Conservation (phyloP, 1,139 yeast species). For the Suhomyces bokatorum region DNA sequence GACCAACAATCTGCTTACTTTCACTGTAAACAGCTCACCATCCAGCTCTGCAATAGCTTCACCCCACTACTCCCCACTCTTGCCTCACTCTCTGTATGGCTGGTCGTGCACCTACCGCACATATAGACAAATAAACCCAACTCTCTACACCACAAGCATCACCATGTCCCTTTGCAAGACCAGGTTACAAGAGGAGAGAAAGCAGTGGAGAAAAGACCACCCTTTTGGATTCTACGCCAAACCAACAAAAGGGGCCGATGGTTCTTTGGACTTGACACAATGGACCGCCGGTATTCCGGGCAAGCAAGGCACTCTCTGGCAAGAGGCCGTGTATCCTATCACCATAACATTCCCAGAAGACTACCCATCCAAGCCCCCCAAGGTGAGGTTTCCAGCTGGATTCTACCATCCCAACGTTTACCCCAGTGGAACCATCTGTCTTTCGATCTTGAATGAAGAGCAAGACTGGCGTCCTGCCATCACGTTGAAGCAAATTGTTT, state of each 20-base stretch:
- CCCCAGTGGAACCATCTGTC: constrained; percentile 94
- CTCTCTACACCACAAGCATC: neutral
- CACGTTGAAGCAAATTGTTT: constrained; percentile 81
- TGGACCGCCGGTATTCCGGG: constrained; percentile 99
- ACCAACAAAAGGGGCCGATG: constrained; percentile 76
- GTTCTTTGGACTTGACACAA: constrained; percentile 75
- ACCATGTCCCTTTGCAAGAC: constrained; percentile 62
- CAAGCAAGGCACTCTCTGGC: constrained; percentile 83
- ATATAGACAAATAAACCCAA: neutral
- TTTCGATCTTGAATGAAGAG: constrained; percentile 88
- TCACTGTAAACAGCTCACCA: too few relatives aligned
- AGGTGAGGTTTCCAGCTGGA: constrained; percentile 80
- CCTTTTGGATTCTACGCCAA: constrained; percentile 97
- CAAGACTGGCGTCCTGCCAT: constrained; percentile 99
- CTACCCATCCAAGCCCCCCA: constrained; percentile 96
- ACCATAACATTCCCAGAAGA: constrained; percentile 83
- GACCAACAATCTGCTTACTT: too few relatives aligned
- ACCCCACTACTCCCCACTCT: neutral
- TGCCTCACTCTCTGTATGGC: neutral
- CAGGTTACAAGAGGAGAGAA: constrained; percentile 83
- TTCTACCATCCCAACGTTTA: constrained; percentile 97
- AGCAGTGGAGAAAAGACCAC: constrained; percentile 98
- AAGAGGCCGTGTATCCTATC: constrained; percentile 84
- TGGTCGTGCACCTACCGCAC: constrained; percentile 2
- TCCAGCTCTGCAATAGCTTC: too few relatives aligned